Evolutionary conservation across 768 basidiomycete genomes (phyloP).

Genomic region (Leccinum imitatum): DNA sequence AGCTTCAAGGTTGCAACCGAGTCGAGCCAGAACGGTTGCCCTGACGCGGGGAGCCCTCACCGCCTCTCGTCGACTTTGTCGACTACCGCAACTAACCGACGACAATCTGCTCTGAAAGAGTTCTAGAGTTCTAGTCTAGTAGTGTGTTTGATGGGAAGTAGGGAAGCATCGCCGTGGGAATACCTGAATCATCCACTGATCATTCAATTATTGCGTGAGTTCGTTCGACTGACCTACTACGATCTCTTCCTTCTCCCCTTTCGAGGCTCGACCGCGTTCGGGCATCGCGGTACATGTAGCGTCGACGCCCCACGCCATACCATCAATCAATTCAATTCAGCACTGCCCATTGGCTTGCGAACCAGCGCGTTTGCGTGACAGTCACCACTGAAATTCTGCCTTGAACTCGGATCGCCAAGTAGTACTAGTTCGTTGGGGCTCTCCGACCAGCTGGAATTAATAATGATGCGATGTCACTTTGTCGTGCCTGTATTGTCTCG

Average conservation of each 20-base stretch:
- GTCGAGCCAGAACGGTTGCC: neutral
- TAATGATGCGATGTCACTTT: neutral
- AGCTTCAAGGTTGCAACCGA: neutral
- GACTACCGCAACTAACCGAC: neutral
- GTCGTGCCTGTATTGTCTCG: neutral
- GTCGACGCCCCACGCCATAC: neutral
- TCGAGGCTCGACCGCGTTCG: neutral
- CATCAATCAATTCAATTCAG: neutral
- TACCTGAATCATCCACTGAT: neutral
- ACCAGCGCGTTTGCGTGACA: neutral
- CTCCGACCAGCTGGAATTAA: neutral
- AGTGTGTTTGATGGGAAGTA: neutral
- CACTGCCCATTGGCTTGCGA: neutral
- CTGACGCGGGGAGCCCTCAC: neutral
- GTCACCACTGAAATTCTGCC: neutral
- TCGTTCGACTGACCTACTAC: neutral
- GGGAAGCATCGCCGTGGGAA: neutral
- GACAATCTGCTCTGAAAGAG: too few relatives aligned
- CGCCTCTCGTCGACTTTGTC: neutral
- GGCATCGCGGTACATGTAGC: neutral
- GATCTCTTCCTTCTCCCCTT: neutral
- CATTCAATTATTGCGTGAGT: neutral
- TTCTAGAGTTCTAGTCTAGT: too few relatives aligned
- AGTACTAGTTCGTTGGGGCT: neutral
- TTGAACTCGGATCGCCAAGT: too few relatives aligned